Base-by-base conservation (phyloP, 192 early-diverging fungal species). In the Backusella psychrophila region DNA sequence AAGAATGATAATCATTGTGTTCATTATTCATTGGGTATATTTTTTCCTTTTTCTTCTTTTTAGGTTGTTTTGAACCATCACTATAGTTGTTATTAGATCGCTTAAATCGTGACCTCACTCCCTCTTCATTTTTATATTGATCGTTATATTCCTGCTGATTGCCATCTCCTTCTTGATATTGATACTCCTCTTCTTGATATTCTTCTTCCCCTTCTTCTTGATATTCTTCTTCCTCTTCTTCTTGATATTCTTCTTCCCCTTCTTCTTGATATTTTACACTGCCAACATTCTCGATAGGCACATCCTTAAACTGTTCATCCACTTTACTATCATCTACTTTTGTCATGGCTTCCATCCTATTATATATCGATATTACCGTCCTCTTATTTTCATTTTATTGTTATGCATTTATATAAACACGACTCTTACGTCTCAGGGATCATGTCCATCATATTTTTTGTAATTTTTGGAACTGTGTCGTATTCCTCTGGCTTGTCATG, bases 231-330 rank as follows among this genome's bases (percentile, higher is more conserved):
- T 77, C 34, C 39, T 49, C 41, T 0, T 72, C 31, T 49, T 77
- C 34, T 46, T 65, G 72, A 8, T 80, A 56, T 79, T 59, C 63
- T 6, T 63, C 52, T 19, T 41, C 66, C 19, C 71, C 66, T 5
- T 70, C 52, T n/a, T 81, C 73, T 11, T 75, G 29, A 17, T 66
- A 17, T 7, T 31, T 23, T 14, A 23, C 31, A 33, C 33, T 33
- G 3, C 33, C 33, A 33, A 33, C 33, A 21, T 41, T 29, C 7
- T 66, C 17, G 11, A n/a, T 12, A 12, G 33, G 6, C 17, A n/a
- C 36, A 26, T 17, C 29, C 38, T 73, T 52, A 73, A 26, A 19
- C 36, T 42, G n/a, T 44, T 74, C 65, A 0, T 68, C 7, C 46
- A 11, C 6, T 21, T 46, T 65, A 39, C 59, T 17, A 35, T 59